These are phyloP conservation scores for Tuber borchii DNA, from an alignment of 495 filamentous ascomycete species.

Conservation along the genomic window DNA sequence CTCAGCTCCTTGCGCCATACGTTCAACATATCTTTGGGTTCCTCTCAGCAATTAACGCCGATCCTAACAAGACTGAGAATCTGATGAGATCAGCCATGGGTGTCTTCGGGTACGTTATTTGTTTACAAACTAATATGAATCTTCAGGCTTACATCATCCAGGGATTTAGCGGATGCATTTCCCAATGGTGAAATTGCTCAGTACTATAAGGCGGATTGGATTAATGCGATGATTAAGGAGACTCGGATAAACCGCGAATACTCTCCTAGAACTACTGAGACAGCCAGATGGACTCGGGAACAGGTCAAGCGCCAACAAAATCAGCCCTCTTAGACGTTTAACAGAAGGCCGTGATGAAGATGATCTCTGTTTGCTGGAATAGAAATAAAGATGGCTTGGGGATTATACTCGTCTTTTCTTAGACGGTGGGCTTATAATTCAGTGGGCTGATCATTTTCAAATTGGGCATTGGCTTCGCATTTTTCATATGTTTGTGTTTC, in stretches of 20 bases:
- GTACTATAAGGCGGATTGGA: conserved; percentile 84
- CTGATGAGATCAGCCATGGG: conserved; percentile 90
- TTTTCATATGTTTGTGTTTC: conserved; percentile 40
- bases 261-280: conserved; percentile 74
- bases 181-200: conserved; percentile 77
- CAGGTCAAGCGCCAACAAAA: conserved; percentile 81
- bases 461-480: conserved; percentile 39
- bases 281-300: conserved; percentile 93
- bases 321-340: conserved; percentile 35
- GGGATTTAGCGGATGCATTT: conserved; percentile 90
- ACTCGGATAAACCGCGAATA: conserved; percentile 78
- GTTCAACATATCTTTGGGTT: conserved; percentile 84
- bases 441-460: conserved; percentile 31
- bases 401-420: conserved; percentile 35
- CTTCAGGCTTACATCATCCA: conserved; percentile 41
- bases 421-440: conserved; percentile 36
- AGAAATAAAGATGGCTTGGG: conserved; percentile 31
- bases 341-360: conserved; percentile 18
- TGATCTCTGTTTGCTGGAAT: conserved; percentile 31
- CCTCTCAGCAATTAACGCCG: conserved; percentile 70
- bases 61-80: conserved; percentile 80
- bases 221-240: conserved; percentile 79
- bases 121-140: conserved; percentile 43
- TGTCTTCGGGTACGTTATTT: conserved; percentile 72
- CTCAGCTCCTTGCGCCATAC: conserved; percentile 63